Percentiles rank a stretch among this genome's conserved stretches.
These are phyloP conservation scores for Sporothrix sp. DNA, from an alignment of 2,329 filamentous ascomycete species.

Conservation along the genomic window DNA sequence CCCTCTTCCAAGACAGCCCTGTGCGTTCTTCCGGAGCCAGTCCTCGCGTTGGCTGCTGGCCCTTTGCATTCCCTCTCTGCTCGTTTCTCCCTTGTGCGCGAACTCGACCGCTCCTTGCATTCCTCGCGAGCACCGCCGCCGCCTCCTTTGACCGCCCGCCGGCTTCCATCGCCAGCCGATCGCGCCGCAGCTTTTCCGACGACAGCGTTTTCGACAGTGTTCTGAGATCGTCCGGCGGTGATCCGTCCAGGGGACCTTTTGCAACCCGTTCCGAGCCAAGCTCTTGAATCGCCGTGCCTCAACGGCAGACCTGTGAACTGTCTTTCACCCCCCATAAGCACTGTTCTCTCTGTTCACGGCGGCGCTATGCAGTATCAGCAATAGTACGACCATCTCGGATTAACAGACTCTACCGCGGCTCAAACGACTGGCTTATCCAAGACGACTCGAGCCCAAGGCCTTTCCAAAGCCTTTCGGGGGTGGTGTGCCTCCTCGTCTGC, in stretches of 20 bases:
- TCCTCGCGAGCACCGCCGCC: conserved; percentile 2
- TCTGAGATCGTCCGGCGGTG: neutral
- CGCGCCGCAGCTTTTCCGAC: neutral
- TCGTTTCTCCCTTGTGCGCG: conserved; percentile 8
- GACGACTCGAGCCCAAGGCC: no score
- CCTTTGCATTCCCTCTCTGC: conserved; percentile 4
- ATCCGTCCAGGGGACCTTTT: neutral
- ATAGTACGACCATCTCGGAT: conserved; percentile 4
- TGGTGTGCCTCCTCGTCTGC: neutral
- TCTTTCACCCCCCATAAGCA: neutral
- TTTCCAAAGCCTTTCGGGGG: neutral
- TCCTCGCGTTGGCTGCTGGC: conserved; percentile 4
- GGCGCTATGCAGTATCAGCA: conserved; percentile 6
- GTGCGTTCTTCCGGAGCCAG: neutral
- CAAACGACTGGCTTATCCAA: no score
- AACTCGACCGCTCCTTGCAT: conserved; percentile 4
- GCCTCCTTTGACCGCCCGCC: neutral
- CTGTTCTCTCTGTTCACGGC: neutral
- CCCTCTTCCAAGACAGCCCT: neutral
- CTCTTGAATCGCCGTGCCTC: neutral
- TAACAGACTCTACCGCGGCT: neutral
- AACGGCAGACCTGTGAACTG: neutral
- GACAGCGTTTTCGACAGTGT: neutral
- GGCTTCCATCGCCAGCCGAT: neutral
- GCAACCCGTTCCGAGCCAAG: no score